Evolutionary conservation across 345 rosid genomes (phyloP), one percentile per base, ranked within the genome.

Genomic region (Boechera divaricarpa): DNA sequence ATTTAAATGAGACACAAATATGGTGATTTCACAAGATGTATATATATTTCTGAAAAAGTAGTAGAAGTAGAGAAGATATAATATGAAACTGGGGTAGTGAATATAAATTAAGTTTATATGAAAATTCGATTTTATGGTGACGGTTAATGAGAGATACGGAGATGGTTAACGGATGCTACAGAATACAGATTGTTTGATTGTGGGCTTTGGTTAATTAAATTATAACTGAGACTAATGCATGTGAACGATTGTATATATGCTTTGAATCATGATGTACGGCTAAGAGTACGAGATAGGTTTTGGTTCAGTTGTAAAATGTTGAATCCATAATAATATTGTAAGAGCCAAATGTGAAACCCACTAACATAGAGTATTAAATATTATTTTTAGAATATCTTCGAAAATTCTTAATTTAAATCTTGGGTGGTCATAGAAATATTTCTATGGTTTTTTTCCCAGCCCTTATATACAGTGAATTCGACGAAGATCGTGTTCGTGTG

Each of bases 1-100:
- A 26, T 70, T 70, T 55, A 0, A 70, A 56, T 63, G 66, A 9
- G 35, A 63, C 60, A 49, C 49, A 41, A 15, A 61, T 2, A 60
- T 31, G 7, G 55, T 31, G 21, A 51, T 60, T 60, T 51, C 49
- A 49, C 36, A 51, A 9, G 6, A 48, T 7, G 36, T 16, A 18
- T 18, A 18, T 38, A 10, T 42, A 35, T 49, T 18, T 16, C 54
- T 49, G n/a, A 1, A 38, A 3, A 49, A 16, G 18, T 21, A 21
- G 2, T 21, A 51, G 10, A 16, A 8, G 3, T 49, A 49, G 16
- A 47, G 18, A 47, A 6, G 31, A 52, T 21, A 21, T 8, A 3
- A 51, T 49, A 49, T 18, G 28, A 7, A 16, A 6, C 4, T 13
- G 4, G 0, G 7, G 8, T 36, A 29, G 32, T 29, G 4, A 29